phyloP scores from a whole-genome alignment of 2,329 filamentous ascomycete genomes.

The Coniochaeta sp. region DNA sequence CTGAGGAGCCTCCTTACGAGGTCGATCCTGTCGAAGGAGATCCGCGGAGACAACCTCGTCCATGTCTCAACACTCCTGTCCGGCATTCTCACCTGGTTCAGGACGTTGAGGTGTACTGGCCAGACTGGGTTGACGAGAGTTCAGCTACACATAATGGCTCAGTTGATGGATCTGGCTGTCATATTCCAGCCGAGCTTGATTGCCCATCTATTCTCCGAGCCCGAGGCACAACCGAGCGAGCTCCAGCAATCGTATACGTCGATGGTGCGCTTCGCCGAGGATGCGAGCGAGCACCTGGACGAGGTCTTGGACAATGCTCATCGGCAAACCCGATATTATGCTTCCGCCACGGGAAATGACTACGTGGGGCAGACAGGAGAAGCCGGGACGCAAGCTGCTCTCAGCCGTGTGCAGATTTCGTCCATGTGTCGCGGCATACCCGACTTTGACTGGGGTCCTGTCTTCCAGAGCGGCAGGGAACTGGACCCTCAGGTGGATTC shows the following conservation, averaged over 20 bases:
- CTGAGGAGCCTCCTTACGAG: slow-evolving; percentile 27
- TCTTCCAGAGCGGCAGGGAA: slow-evolving; percentile 3
- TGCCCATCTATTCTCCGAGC: slow-evolving; percentile 5
- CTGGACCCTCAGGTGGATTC: slow-evolving; percentile 23
- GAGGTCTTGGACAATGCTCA: neutral
- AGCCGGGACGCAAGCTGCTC: neutral
- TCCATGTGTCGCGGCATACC: slow-evolving; percentile 6
- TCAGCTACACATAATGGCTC: slow-evolving; percentile 17
- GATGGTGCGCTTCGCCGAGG: slow-evolving; percentile 4
- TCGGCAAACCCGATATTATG: neutral
- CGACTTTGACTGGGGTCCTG: neutral
- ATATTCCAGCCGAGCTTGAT: slow-evolving; percentile 12
- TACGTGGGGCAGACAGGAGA: neutral
- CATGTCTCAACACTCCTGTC: slow-evolving; percentile 25
- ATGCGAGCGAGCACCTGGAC: neutral
- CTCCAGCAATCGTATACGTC: slow-evolving; percentile 1
- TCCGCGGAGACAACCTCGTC: slow-evolving; percentile 24
- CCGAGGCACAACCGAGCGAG: neutral
- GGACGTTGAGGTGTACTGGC: slow-evolving; percentile 1
- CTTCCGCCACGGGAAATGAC: neutral
- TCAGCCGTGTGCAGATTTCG: neutral
- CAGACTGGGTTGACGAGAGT: slow-evolving; percentile 6
- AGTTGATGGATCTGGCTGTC: slow-evolving; percentile 11
- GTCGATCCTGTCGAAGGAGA: slow-evolving; percentile 27
- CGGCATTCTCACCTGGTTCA: slow-evolving; percentile 16